These are phyloP conservation scores for Atkinsonella hypoxylon DNA, from an alignment of 2,329 filamentous ascomycete genomes.

Conservation along the genomic window DNA sequence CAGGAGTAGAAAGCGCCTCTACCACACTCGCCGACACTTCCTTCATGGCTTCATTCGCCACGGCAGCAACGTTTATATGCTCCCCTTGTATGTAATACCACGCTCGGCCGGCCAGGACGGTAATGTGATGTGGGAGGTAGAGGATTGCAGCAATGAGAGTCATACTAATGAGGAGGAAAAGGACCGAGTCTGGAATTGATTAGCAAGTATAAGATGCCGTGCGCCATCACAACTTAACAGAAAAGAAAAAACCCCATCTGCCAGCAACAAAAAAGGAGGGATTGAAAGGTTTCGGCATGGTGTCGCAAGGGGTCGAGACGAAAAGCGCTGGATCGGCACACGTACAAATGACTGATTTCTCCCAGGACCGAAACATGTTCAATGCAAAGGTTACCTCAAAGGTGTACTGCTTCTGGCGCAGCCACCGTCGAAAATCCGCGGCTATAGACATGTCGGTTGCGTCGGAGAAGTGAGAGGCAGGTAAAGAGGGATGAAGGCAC, in stretches of 20 bases:
- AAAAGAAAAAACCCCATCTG: too few relatives aligned
- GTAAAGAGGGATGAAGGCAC: neutral
- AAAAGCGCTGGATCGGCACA: constrained; percentile 18
- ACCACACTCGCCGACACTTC: constrained; percentile 20
- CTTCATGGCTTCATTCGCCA: constrained; percentile 20
- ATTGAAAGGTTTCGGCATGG: neutral
- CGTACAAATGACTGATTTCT: constrained; percentile 97
- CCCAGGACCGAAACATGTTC: constrained; percentile 93
- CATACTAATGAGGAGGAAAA: constrained; percentile 82
- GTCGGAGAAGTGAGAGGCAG: neutral
- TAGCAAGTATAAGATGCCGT: neutral
- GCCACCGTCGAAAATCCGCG: constrained; percentile 57
- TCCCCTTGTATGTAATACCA: constrained; percentile 96
- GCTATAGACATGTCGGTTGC: constrained; percentile 5
- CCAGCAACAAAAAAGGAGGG: neutral
- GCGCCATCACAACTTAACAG: too few relatives aligned
- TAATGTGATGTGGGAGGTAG: constrained; percentile 87
- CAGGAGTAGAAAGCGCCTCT: constrained; percentile 11
- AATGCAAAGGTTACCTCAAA: constrained; percentile 94
- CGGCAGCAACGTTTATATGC: constrained; percentile 36
- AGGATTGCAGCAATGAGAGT: constrained; percentile 76
- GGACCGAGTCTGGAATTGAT: constrained; percentile 61
- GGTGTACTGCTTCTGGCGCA: constrained; percentile 93
- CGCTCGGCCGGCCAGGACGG: constrained; percentile 68
- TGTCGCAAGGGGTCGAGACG: too few relatives aligned